phyloP scores from a whole-genome alignment of 805 yeast genomes.

The Candida berthetii region DNA sequence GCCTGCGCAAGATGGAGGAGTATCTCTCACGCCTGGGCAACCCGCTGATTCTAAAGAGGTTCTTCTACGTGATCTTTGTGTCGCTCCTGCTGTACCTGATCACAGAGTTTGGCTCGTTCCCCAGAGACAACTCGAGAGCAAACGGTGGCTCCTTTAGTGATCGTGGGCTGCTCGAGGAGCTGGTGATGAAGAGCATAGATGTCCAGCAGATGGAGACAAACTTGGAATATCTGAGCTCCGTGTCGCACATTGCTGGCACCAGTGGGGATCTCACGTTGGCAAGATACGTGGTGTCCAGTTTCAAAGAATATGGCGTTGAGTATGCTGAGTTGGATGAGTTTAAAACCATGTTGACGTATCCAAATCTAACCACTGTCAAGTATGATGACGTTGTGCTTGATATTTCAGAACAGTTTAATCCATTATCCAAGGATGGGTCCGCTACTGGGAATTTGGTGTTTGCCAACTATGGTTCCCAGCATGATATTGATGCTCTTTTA shows the following conservation, averaged over 20 bases:
- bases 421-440: conserved; percentile 57
- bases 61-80: conserved; percentile 63
- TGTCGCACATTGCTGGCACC: conserved; percentile 89
- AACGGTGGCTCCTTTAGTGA: conserved; percentile 60
- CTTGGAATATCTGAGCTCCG: conserved; percentile 64
- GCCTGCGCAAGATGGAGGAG: conserved; percentile 44
- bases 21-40: conserved; percentile 67
- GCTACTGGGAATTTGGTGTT: conserved; percentile 49
- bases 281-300: conserved; percentile 53
- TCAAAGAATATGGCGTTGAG: conserved; percentile 51
- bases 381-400: conserved; percentile 21
- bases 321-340: conserved; percentile 43
- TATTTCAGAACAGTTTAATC: conserved; percentile 50
- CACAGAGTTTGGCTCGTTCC: conserved; percentile 49
- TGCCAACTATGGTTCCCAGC: conserved; percentile 57
- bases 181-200: conserved; percentile 47
- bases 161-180: conserved; percentile 40
- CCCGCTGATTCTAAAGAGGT: conserved; percentile 75
- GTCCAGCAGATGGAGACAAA: conserved; percentile 54
- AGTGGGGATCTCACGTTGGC: conserved; percentile 76
- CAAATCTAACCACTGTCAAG: conserved; percentile 29
- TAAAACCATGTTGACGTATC: conserved; percentile 60
- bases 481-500: conserved; percentile 39
- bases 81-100: conserved; percentile 52
- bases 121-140: conserved; percentile 31